Evolutionary conservation across 1,284 basidiomycete species (phyloP).

Genomic region (Moesziomyces antarcticus): DNA sequence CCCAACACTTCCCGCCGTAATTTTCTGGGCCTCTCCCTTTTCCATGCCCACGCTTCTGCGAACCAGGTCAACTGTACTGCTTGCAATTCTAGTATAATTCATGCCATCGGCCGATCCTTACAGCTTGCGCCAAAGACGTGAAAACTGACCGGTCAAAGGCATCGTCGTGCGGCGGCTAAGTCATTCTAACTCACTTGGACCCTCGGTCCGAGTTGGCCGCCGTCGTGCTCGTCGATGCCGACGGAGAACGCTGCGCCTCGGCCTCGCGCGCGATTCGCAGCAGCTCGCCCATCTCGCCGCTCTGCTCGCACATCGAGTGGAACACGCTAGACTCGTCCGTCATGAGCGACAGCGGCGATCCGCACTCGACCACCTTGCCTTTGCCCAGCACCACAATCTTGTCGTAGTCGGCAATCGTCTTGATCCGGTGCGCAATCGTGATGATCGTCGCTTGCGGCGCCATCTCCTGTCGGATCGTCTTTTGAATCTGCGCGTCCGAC

Average conservation of each 20-base stretch:
- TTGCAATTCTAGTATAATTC: too few species aligned
- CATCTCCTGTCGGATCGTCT: conserved; percentile 70
- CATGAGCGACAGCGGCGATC: conserved; percentile 76
- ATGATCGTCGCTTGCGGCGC: conserved; percentile 69
- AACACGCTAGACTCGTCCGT: conserved; percentile 47
- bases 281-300: conserved; percentile 57
- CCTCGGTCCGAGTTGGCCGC: neutral
- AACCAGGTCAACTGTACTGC: too few species aligned
- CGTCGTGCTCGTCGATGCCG: neutral
- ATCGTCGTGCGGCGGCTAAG: too few species aligned
- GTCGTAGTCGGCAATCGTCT: conserved; percentile 74
- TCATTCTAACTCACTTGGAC: conserved; percentile 2
- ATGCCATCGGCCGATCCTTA: too few species aligned
- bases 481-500: conserved; percentile 71
- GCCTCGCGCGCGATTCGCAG: conserved; percentile 42
- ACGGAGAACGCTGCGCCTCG: conserved; percentile 21
- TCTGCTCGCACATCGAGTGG: conserved; percentile 58
- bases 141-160: too few species aligned
- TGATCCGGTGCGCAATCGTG: conserved; percentile 76
- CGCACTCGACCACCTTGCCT: conserved; percentile 81
- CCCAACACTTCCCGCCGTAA: neutral
- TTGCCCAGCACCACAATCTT: conserved; percentile 72
- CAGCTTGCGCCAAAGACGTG: too few species aligned
- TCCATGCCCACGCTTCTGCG: too few species aligned
- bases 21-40: too few species aligned